Evolutionary conservation across 805 yeast genomes (phyloP).

Genomic region (Candida oleophila): DNA sequence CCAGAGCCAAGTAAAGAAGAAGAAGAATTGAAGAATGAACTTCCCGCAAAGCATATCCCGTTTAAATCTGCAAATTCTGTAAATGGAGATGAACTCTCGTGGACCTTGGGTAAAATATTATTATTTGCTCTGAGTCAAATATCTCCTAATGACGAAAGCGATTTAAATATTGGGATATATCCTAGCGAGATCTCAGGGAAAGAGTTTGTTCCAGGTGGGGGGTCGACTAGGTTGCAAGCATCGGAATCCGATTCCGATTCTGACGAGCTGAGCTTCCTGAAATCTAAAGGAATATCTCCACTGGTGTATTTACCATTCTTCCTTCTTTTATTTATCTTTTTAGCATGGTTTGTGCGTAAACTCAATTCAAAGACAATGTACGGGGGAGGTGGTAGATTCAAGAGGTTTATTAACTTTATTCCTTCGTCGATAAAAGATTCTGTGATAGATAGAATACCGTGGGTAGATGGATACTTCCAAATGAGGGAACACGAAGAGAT

Average conservation of each 20-base stretch:
- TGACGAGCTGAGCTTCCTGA: slow-evolving; percentile 10
- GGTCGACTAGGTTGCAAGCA: slow-evolving; percentile 1
- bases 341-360: slow-evolving; percentile 11
- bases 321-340: slow-evolving; percentile 16
- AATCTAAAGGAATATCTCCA: slow-evolving; percentile 2
- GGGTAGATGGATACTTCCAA: slow-evolving; percentile 4
- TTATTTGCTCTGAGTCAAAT: slow-evolving; percentile 78
- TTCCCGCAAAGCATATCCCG: slow-evolving; percentile 46
- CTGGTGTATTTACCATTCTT: slow-evolving; percentile 13
- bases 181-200: slow-evolving; percentile 39
- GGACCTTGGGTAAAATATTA: slow-evolving; percentile 92
- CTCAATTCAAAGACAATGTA: background rate
- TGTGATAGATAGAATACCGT: background rate
- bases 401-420: slow-evolving; percentile 11
- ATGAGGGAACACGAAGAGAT: slow-evolving; percentile 9
- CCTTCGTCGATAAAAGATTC: slow-evolving; percentile 11
- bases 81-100: slow-evolving; percentile 82
- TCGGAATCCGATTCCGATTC: background rate
- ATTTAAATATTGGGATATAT: slow-evolving; percentile 33
- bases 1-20: slow-evolving; percentile 15
- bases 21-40: slow-evolving; percentile 28
- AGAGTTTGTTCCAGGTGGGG: slow-evolving; percentile 32
- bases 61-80: slow-evolving; percentile 82
- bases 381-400: slow-evolving; percentile 7
- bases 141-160: slow-evolving; percentile 15